Evolutionary conservation across 768 basidiomycete genomes (phyloP), one percentile per base, ranked within the genome.

Genomic region (Crepidotus variabilis): DNA sequence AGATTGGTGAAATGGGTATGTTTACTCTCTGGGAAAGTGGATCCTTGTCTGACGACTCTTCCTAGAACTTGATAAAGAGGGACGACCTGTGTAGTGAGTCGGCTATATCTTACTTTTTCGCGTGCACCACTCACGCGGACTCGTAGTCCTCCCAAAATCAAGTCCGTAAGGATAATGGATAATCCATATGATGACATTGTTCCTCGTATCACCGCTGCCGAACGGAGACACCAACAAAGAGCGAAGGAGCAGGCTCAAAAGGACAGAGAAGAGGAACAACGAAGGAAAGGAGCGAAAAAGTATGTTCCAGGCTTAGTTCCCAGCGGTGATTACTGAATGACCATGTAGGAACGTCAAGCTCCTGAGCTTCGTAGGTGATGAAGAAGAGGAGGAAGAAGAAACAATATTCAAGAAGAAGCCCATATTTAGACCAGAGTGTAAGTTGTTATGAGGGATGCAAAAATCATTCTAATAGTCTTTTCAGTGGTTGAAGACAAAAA

Each of bases 131-230:
- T 49, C 9, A 65, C 58, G 18, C 55, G 35, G 2, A 8, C 13
- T 22, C 10, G 21, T 62, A 94, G 94, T 61, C 94, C 97, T 2
- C 94, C 96, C 0, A 94, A 90, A 67, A 96, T 99, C 68, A 89
- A 86, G 63, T 81, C 82, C 1, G 79, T 96, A 24, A 83, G 86
- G 9, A 90, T 99, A 52, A 67, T 93, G 28, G 94, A 97, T 52
- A 96, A 98, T 66, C 96, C 97, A 0, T 98, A 97, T 68, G 83
- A 88, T 53, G 95, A 98, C 66, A 97, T 98, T 61, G 82, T 94
- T 35, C 96, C 96, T 4, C 87, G 97, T 22, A 99, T 98, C 58
- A 99, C 97, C 1, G 94, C 94, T 1, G 92, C 86, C 1, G 97
- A 98, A 73, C 88, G 89, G 59, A 82, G 87, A 39, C 87, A 78